Evolutionary conservation across 2,329 filamentous ascomycete species (phyloP).

Genomic region (Sporothrix variecibatus): DNA sequence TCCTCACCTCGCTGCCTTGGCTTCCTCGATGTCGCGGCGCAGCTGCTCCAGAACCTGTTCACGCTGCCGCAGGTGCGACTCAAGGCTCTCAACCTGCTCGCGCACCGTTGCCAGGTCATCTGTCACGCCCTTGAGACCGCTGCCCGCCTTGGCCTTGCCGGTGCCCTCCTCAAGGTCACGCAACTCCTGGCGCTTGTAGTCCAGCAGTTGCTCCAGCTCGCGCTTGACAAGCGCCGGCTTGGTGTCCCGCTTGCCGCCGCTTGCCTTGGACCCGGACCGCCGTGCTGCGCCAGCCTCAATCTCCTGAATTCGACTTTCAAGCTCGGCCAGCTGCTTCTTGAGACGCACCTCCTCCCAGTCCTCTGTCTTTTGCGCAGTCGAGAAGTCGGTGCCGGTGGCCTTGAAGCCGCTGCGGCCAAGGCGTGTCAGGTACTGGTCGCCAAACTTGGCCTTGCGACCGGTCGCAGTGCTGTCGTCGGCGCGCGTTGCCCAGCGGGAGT

Average conservation of each 20-base stretch:
- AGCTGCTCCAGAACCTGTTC: conserved; percentile 76
- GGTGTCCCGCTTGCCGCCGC: conserved; percentile 66
- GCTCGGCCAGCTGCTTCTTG: conserved; percentile 85
- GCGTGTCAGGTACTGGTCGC: conserved; percentile 91
- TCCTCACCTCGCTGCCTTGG: conserved; percentile 58
- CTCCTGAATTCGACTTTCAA: conserved; percentile 83
- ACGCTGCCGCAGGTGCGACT: conserved; percentile 75
- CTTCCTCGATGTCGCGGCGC: conserved; percentile 77
- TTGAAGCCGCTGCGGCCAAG: conserved; percentile 82
- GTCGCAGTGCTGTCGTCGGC: conserved; percentile 79
- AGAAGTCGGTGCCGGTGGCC: conserved; percentile 87
- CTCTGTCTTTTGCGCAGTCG: conserved; percentile 72
- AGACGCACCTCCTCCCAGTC: conserved; percentile 98
- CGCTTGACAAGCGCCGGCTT: conserved; percentile 92
- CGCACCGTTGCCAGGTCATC: conserved; percentile 89
- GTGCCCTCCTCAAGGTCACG: conserved; percentile 73
- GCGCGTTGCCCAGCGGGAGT: conserved; percentile 74
- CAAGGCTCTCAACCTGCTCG: conserved; percentile 90
- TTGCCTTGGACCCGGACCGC: conserved; percentile 37
- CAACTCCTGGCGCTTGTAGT: conserved; percentile 86
- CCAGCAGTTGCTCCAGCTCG: conserved; percentile 88
- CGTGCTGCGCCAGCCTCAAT: conserved; percentile 73
- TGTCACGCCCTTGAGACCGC: conserved; percentile 71
- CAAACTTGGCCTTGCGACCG: conserved; percentile 94
- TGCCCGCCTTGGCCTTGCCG: conserved; percentile 68